Evolutionary conservation across 257 asterid genomes (phyloP).

Genomic region (Nyctanthes arbortristis): DNA sequence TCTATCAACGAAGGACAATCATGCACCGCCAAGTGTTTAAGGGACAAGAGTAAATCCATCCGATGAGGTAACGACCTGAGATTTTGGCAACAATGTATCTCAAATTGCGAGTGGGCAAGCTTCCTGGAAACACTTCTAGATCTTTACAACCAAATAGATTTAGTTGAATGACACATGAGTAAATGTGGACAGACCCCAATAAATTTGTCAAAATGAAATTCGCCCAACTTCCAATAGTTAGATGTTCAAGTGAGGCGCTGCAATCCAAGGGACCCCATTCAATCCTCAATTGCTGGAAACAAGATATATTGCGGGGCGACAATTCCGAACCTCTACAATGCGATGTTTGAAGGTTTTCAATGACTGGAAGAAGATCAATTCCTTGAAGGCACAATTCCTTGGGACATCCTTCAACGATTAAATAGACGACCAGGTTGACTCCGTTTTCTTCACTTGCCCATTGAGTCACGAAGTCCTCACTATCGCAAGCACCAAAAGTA

Average conservation of each 20-base stretch:
- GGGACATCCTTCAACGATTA: conserved; percentile 6
- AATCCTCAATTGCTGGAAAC: not conserved
- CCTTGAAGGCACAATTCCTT: conserved; percentile 2
- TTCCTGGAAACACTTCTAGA: conserved; percentile 6
- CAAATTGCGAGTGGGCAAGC: conserved; percentile 18
- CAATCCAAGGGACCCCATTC: not conserved
- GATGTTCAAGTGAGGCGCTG: not conserved
- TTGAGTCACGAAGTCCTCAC: conserved; percentile 11
- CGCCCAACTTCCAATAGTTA: not conserved
- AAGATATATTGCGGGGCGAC: not conserved
- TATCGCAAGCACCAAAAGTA: conserved; percentile 10
- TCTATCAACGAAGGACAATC: conserved; percentile 16
- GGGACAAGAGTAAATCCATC: conserved; percentile 16
- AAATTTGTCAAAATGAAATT: conserved; percentile 6
- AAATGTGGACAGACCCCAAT: not conserved
- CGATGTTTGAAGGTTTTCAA: not conserved
- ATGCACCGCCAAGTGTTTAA: not conserved
- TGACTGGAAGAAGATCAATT: not conserved
- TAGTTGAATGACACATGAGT: not conserved
- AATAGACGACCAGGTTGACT: not conserved
- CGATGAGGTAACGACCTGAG: conserved; percentile 1
- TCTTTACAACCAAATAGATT: conserved; percentile 2
- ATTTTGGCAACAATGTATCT: conserved; percentile 14
- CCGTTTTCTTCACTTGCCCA: conserved; percentile 18
- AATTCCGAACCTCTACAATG: not conserved